Percentiles rank a stretch among this genome's conserved stretches.
phyloP scores from a whole-genome alignment of 176 grass and related monocot species.

The Oryza rufipogon region DNA sequence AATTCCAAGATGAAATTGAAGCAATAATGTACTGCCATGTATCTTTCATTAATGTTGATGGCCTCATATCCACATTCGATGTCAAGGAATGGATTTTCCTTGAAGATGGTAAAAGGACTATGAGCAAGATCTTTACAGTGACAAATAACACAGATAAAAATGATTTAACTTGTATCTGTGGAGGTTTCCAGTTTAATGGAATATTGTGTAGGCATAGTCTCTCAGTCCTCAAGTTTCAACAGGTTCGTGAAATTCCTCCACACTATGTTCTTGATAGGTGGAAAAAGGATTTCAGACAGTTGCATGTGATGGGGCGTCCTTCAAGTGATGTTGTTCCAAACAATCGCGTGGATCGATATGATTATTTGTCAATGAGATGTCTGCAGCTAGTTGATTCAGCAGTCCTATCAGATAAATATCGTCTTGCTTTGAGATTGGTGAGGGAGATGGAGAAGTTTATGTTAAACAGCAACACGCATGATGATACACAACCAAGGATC shows the following conservation, averaged over 20 bases:
- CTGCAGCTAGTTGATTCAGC: slow-evolving; percentile 90
- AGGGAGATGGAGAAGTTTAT: slow-evolving; percentile 89
- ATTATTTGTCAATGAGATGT: slow-evolving; percentile 97
- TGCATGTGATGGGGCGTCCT: slow-evolving; percentile 73
- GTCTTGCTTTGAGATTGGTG: slow-evolving; percentile 87
- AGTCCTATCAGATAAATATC: slow-evolving; percentile 91
- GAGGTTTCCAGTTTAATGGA: slow-evolving; percentile 95
- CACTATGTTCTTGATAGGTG: slow-evolving; percentile 88
- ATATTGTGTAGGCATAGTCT: slow-evolving; percentile 92
- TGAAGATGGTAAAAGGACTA: slow-evolving; percentile 87
- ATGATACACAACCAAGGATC: slow-evolving; percentile 95
- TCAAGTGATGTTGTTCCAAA: slow-evolving; percentile 73
- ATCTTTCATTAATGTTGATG: slow-evolving; percentile 57
- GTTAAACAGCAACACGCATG: slow-evolving; percentile 81
- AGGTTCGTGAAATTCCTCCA: slow-evolving; percentile 86
- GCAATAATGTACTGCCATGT: slow-evolving; percentile 99
- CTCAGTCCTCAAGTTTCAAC: slow-evolving; percentile 87
- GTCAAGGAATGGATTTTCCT: slow-evolving; percentile 94
- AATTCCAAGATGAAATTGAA: slow-evolving; percentile 97
- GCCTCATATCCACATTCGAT: slow-evolving; percentile 69
- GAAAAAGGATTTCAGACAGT: slow-evolving; percentile 91
- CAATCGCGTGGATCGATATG: slow-evolving; percentile 86
- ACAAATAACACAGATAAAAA: slow-evolving; percentile 72
- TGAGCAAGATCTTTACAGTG: slow-evolving; percentile 82
- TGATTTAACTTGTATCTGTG: slow-evolving; percentile 87